Conservation (phyloP, 805 yeast species). For the Alloascoidea africana region DNA sequence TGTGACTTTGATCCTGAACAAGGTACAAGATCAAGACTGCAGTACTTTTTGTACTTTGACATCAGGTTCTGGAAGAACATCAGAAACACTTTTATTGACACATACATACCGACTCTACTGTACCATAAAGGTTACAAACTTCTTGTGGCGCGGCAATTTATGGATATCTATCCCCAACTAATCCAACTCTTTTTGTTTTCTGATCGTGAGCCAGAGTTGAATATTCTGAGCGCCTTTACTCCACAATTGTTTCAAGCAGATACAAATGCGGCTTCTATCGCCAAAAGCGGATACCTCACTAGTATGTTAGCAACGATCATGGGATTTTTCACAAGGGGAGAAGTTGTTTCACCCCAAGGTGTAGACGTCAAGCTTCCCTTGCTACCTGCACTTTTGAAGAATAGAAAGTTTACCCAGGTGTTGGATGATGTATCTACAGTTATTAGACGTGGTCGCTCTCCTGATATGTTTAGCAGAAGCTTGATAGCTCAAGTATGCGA, state of each 20-base stretch:
- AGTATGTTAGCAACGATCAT: conserved; percentile 47
- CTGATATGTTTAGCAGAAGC: conserved; percentile 15
- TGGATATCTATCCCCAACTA: conserved; percentile 65
- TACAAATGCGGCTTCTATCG: conserved; percentile 48
- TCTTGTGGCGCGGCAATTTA: conserved; percentile 61
- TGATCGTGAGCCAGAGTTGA: conserved; percentile 83
- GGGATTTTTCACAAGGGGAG: conserved; percentile 43
- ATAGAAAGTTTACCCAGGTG: conserved; percentile 63
- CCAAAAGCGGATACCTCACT: conserved; percentile 48
- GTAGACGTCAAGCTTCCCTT: conserved; percentile 16
- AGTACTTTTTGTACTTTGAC: conserved; percentile 49
- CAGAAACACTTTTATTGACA: conserved; percentile 41
- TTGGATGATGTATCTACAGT: conserved; percentile 42
- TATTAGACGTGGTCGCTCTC: background rate
- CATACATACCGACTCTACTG: conserved; percentile 49
- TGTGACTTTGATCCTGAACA: no score
- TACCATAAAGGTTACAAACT: conserved; percentile 40
- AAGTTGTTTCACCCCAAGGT: conserved; percentile 27
- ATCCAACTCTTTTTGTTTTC: conserved; percentile 52
- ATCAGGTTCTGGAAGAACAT: conserved; percentile 55
- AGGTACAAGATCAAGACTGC: conserved; percentile 36
- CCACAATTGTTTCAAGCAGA: conserved; percentile 89
- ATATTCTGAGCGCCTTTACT: conserved; percentile 56
- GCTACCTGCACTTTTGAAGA: conserved; percentile 36
- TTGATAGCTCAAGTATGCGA: conserved; percentile 49